Base-by-base conservation (phyloP, 306 rosid genomes). In the Geum urbanum region DNA sequence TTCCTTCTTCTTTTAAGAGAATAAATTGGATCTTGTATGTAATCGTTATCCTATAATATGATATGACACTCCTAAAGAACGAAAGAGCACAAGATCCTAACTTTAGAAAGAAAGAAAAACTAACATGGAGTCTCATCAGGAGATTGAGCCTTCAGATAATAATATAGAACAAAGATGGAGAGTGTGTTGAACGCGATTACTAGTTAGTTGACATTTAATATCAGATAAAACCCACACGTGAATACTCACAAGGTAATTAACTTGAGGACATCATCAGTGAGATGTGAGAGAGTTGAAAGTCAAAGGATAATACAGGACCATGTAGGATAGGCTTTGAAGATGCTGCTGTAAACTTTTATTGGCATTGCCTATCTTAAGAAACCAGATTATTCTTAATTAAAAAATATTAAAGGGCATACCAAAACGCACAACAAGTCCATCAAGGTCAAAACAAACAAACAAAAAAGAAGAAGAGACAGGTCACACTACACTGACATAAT, bases 401-500 rank as follows among this genome's bases (percentile, higher is more conserved):
- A 12, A 40, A 12, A 32, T 8, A 57, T 37, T 57, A 57, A 32
- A 12, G 41, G 5, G n/a, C 63, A 57, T 57, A 57, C 63, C 63
- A 12, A 24, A 1, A 57, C 13, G 40, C 1, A 24, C 40, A 24
- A 39, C 2, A 1, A 24, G n/a, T 27, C 40, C 62, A 57, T 9
- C 41, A 35, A 59, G 64, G 45, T 59, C 64, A 59, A 32, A 11
- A 59, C 64, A 35, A 59, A 59, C 64, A 59, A 14, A 6, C 39
- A 37, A 27, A 27, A 56, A 56, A 56, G 16, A n/a, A n/a, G 39
- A 56, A 22, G n/a, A 56, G 24, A 56, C 41, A 57, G 19, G 45
- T 3, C 45, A 59, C 15, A 59, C 12, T 12, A 35, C 64, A 59
- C 64, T 35, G 35, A 12, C 5, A 15, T 14, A 14, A 15, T 32